Base-by-base conservation (phyloP, 108 stramenopile species). In the Ochromonas danica region DNA sequence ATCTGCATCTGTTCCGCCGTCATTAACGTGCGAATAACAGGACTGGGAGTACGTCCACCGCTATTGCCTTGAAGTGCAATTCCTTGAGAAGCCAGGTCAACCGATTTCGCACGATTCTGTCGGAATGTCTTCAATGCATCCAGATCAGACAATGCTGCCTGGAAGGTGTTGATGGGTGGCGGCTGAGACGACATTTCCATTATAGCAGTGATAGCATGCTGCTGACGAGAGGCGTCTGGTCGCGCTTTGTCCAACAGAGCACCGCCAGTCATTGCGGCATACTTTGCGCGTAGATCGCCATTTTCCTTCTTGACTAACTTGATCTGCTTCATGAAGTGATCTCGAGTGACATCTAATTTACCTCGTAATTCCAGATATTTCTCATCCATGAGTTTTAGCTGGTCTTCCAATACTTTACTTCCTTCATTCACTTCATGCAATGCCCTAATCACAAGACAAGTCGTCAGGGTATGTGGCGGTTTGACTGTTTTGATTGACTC, bases 361-460 rank as follows among this genome's bases (percentile, higher is more conserved):
- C 79, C 78, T 41, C 90, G 60, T 2, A 92, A 86, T 62, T 91
- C 90, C 78, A 89, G 78, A 79, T 89, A 91, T 82, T 91, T 91
- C 43, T 89, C 86, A 60, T 93, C 90, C 91, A 93, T 91, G 3
- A 90, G 81, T 35, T 84, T 83, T 40, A 90, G 87, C 67, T 93
- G 91, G 51, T 91, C 90, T 71, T 91, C 91, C 36, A 93, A 80
- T 22, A 90, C 83, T 71, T 90, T 89, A 17, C 84, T 71, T 22
- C 88, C 90, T 75, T 93, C 91, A 63, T 86, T 78, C 14, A 93
- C 80, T 61, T 93, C 90, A 6, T 51, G 42, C 51, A 88, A 88
- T 36, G 31, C 6, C 25, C 63, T 57, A 57, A 22, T 22, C 10
- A 22, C 17, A 57, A 57, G 51, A 57, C 22, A 22, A 22, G 51